Base-by-base conservation (phyloP, 1,284 basidiomycete species). In the Phellinidium pouzarii region DNA sequence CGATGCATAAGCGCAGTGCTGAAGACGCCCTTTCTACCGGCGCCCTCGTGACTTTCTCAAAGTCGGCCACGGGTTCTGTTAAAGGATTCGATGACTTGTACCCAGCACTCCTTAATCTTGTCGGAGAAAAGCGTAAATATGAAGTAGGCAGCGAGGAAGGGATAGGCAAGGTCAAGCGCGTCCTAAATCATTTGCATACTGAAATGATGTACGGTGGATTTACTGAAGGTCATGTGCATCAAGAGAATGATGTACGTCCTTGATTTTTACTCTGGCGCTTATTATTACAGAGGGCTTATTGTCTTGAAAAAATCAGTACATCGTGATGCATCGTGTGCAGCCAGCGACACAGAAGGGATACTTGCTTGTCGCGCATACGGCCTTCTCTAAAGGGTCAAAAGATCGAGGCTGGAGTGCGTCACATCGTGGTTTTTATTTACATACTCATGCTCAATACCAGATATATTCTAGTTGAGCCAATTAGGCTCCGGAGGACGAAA, bases 1-100 rank as follows among this genome's bases (percentile, higher is more conserved):
- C 87, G 1, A 68, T 85, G 8, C 80, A 90, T 68, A 96, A 95
- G 67, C 83, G 92, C 36, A 88, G 90, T 1, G 91, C 93, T 4
- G 91, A 95, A 66, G 92, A 97, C 65, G 87, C 92, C 0, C 78
- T 97, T n/a, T 86, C 91, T 4, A 93, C 91, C 0, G 94, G 90
- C 4, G 89, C 91, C 7, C 75, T 97, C 12, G 86, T 89, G 14
- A 82, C 92, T 0, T 96, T 96, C 69, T 87, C 87, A 44, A 82
- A 80, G 63, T 89, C 82, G 14, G 94, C 89, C 4, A 79, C 90
- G 44, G 94, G 93, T 1, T 94, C 91, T 4, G 92, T 92, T 60
- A 95, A 96, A 68, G 94, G 94, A 29, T 95, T 94, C 63, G 94
- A 97, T 64, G 94, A 97, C 62, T 69, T 97, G n/a, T 96, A 96